Evolutionary conservation across 1,139 yeast genomes (phyloP), one percentile per base, ranked within the genome.

Genomic region (Meyerozyma athensensis): DNA sequence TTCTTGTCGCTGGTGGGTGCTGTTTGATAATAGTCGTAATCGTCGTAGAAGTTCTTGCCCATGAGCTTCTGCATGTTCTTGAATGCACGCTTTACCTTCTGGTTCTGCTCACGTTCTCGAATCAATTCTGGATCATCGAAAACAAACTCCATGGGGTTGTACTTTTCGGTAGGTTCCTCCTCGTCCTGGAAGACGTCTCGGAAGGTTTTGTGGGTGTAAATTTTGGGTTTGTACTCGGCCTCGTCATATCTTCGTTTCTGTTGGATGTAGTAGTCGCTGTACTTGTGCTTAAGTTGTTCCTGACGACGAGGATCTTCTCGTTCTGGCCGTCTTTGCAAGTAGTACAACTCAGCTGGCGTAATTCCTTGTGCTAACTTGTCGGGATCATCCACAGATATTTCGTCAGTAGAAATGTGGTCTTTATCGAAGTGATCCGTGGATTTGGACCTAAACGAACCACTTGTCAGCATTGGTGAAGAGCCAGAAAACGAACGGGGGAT

Each of bases 71-170:
- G 63, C 19, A 68, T 44, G 17, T 51, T 52, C 40, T 55, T 56
- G 33, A 65, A 53, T 1, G 65, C 67, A 33, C 49, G 48, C 33
- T 54, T 52, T 19, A 65, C 43, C 30, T 58, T 56, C 30, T 55
- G 50, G 34, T 50, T 47, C 35, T 53, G 48, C 8, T 43, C 45
- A n/a, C 41, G 39, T 4, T 40, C 45, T 17, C 44, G 48, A 17
- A 47, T 47, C 28, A 45, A 45, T 7, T 44, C 57, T 2, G 56
- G 53, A 24, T 52, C 59, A 28, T 63, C 63, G 46, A 70, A 70
- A 5, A 70, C 74, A 30, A 53, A 47, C 42, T 68, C 73, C 52
- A 66, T 65, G 4, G 75, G 75, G 41, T 66, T 68, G 40, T 63
- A 64, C 36, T 56, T 58, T 26, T 56, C 61, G 21, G 52, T 46